These are phyloP conservation scores for Cucumis melo DNA, from an alignment of 306 rosid species.

Conservation along the genomic window DNA sequence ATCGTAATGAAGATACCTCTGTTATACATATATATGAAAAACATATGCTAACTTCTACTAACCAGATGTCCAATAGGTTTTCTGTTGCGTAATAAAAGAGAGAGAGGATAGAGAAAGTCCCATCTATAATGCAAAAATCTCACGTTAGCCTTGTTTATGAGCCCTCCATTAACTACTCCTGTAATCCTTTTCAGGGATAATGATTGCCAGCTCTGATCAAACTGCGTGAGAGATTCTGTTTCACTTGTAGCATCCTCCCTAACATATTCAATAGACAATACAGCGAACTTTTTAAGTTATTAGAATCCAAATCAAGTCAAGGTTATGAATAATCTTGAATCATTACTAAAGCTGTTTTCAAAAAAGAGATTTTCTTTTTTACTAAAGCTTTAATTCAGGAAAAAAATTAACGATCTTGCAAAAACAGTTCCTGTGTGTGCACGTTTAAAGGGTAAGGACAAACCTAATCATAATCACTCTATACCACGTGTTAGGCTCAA, in stretches of 20 bases:
- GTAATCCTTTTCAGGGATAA: conserved; percentile 71
- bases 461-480: too few relatives aligned
- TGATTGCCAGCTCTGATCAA: conserved; percentile 66
- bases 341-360: neutral
- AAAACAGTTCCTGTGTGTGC: neutral
- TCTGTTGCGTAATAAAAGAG: conserved; percentile 76
- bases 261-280: conserved; percentile 8
- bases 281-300: neutral
- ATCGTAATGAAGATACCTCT: conserved; percentile 1
- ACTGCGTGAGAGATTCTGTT: conserved; percentile 40
- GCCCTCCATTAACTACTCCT: conserved; percentile 90
- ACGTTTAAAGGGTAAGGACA: too few relatives aligned
- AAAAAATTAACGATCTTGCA: neutral
- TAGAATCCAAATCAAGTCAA: neutral
- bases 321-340: neutral
- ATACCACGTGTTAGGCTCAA: too few relatives aligned
- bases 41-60: conserved; percentile 15
- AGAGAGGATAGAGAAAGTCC: conserved; percentile 65
- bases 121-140: conserved; percentile 62
- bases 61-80: conserved; percentile 95
- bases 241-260: conserved; percentile 40
- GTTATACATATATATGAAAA: conserved; percentile 3
- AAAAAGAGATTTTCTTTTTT: too few relatives aligned
- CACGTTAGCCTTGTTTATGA: conserved; percentile 64
- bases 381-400: neutral